A percentile compares a stretch with the other conserved stretches of the same genome.
phyloP scores from a whole-genome alignment of 2,329 filamentous ascomycete genomes.

The Claviceps capensis region DNA sequence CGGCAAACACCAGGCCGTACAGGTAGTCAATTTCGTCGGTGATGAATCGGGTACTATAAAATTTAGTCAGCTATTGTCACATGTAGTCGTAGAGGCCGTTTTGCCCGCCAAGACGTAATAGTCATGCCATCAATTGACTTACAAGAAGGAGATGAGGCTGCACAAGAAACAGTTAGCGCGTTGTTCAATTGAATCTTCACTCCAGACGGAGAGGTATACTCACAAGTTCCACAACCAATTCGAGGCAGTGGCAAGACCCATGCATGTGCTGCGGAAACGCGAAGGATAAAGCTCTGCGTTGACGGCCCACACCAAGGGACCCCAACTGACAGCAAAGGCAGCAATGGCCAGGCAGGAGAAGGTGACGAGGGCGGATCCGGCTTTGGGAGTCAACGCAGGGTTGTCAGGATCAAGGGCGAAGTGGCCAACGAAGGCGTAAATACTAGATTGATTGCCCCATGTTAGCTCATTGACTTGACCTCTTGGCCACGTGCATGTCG shows the following conservation, averaged over 20 bases:
- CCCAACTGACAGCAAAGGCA: slow-evolving; percentile 56
- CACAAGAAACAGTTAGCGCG: neutral
- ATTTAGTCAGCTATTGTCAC: slow-evolving; percentile 10
- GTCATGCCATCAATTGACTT: slow-evolving; percentile 9
- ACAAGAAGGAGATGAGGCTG: slow-evolving; percentile 33
- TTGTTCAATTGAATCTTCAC: neutral
- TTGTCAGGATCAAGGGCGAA: slow-evolving; percentile 27
- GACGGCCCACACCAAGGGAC: slow-evolving; percentile 53
- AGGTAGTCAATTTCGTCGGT: slow-evolving; percentile 54
- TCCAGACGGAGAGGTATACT: slow-evolving; percentile 7
- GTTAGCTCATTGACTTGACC: neutral
- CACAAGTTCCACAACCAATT: slow-evolving; percentile 56
- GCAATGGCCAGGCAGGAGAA: slow-evolving; percentile 58
- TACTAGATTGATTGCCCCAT: slow-evolving; percentile 9
- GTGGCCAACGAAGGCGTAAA: slow-evolving; percentile 36
- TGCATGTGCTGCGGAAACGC: slow-evolving; percentile 38
- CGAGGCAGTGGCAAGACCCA: slow-evolving; percentile 41
- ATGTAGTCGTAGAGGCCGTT: too few species aligned
- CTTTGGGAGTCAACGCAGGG: slow-evolving; percentile 29
- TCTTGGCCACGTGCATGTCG: neutral
- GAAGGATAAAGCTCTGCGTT: slow-evolving; percentile 51
- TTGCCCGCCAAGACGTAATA: too few species aligned
- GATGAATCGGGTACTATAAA: slow-evolving; percentile 52
- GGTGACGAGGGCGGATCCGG: slow-evolving; percentile 48
- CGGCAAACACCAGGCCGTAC: slow-evolving; percentile 60